Evolutionary conservation across 768 basidiomycete species (phyloP), one percentile per base, ranked within the genome.

Genomic region (Termitomyces heimii): DNA sequence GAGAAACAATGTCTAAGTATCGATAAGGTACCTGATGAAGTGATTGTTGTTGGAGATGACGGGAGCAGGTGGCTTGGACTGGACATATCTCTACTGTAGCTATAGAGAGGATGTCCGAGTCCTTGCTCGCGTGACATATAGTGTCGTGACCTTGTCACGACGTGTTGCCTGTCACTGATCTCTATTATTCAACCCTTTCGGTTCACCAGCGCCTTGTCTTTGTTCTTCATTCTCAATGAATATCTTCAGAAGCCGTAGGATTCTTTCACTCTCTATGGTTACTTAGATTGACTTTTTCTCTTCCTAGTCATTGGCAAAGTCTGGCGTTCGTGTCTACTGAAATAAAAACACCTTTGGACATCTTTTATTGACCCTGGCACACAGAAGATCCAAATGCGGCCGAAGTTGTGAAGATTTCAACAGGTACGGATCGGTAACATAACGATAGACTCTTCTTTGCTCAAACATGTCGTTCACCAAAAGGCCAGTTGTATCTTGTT

Each of bases 391-490:
- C 94, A 42, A 92, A 95, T 71, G 92, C 93, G 53, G 84, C 93
- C 32, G 96, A 98, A 72, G 89, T 98, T 40, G 92, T 94, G 50
- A 95, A 96, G 75, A 92, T 98, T 57, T 88, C 91, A 22, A 85
- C 87, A 34, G 96, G 77, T 75, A 52, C 12, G 56, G 22, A 31
- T 54, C 24, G 14, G 22, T 44, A 10, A 4, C 7, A 54, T 5
- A 26, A 26, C 10, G 16, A 42, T 20, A 34, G 26, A 18, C 50
- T 35, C 43, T 45, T 22, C 40, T 34, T 9, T 47, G 55, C 16
- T 65, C 8, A 46, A 60, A 16, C 58, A 28, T 8, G 20, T 12
- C 18, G 47, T 55, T 46, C 52, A 48, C 22, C 16, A 18, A 31
- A 47, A 78, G 77, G 96, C 2, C 89, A 93, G 70, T 82, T 99